Evolutionary conservation across 768 basidiomycete species (phyloP).

Genomic region (Leccinum variicolor): DNA sequence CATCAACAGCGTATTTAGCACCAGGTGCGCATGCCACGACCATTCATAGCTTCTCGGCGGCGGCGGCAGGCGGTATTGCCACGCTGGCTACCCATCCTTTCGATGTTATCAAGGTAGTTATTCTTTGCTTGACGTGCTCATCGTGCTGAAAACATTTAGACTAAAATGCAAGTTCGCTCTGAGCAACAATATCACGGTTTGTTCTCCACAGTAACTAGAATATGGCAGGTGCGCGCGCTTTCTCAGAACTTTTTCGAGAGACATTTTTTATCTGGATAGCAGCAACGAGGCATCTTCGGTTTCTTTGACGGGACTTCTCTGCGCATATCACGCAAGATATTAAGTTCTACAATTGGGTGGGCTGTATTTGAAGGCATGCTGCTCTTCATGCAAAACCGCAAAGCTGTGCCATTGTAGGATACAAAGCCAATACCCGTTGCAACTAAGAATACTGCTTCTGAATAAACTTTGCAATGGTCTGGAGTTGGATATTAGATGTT

Average conservation of each 20-base stretch:
- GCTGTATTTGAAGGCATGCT: slow-evolving; percentile 81
- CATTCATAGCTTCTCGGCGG: slow-evolving; percentile 66
- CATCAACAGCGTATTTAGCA: slow-evolving; percentile 37
- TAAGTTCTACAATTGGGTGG: slow-evolving; percentile 91
- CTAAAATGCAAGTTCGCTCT: slow-evolving; percentile 87
- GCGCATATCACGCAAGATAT: slow-evolving; percentile 79
- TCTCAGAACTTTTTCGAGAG: neutral
- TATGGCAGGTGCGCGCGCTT: slow-evolving; percentile 57
- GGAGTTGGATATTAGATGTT: slow-evolving; percentile 96
- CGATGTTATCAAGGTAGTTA: slow-evolving; percentile 84
- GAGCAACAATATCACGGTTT: slow-evolving; percentile 75
- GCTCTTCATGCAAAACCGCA: slow-evolving; percentile 45
- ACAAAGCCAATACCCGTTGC: neutral
- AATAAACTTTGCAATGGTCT: slow-evolving; percentile 91
- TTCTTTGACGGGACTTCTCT: slow-evolving; percentile 87
- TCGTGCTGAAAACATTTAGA: slow-evolving; percentile 43
- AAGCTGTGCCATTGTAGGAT: slow-evolving; percentile 12
- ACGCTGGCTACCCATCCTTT: slow-evolving; percentile 89
- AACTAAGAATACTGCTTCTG: slow-evolving; percentile 76
- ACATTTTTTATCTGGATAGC: slow-evolving; percentile 39
- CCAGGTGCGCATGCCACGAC: slow-evolving; percentile 43
- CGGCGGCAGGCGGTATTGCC: slow-evolving; percentile 78
- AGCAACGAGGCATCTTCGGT: slow-evolving; percentile 78
- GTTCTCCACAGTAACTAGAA: slow-evolving; percentile 54
- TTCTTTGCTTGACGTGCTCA: neutral